Evolutionary conservation across 305 asterid genomes (phyloP), one percentile per base, ranked within the genome.

Genomic region (Stenogyne calaminthoides): DNA sequence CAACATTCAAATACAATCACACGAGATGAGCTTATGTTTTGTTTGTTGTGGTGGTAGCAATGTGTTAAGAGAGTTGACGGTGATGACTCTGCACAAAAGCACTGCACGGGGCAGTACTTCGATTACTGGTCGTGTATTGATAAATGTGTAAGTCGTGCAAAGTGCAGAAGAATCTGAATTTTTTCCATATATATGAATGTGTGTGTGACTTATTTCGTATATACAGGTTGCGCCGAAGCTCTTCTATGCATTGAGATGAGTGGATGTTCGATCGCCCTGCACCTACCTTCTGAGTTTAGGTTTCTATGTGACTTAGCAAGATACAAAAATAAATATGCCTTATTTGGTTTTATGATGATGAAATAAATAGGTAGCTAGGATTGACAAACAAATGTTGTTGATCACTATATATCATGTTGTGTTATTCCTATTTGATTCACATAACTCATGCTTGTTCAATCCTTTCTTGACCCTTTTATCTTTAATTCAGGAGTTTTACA

Each of bases 101-200:
- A 77, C 73, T 81, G 80, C 60, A 77, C 80, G 0, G 82, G 82
- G 55, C 82, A 81, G 8, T 81, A 74, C 74, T 74, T 74, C 27
- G 80, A 81, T 47, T 74, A 77, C 52, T 77, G 80, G 82, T 55
- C 63, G 0, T 77, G 84, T 47, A 52, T 81, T 46, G 82, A 81
- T 36, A 73, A 73, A 77, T 77, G 79, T 37, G 84, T 77, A 74
- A 74, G 82, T 61, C 9, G 10, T 32, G 18, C 6, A 29, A 49
- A n/a, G n/a, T n/a, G n/a, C n/a, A n/a, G n/a, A n/a, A n/a, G n/a
- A n/a, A n/a, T n/a, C n/a, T n/a, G n/a, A n/a, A n/a, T n/a, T n/a
- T n/a, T n/a, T n/a, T n/a, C n/a, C n/a, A n/a, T n/a, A n/a, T n/a
- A 49, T 40, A 52, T 25, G 3, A 1, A 25, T 25, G 3, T 32